Percentiles rank a stretch among this genome's conserved stretches.
Conservation (phyloP, 2,329 filamentous ascomycete species). For the Microdochium nivale region DNA sequence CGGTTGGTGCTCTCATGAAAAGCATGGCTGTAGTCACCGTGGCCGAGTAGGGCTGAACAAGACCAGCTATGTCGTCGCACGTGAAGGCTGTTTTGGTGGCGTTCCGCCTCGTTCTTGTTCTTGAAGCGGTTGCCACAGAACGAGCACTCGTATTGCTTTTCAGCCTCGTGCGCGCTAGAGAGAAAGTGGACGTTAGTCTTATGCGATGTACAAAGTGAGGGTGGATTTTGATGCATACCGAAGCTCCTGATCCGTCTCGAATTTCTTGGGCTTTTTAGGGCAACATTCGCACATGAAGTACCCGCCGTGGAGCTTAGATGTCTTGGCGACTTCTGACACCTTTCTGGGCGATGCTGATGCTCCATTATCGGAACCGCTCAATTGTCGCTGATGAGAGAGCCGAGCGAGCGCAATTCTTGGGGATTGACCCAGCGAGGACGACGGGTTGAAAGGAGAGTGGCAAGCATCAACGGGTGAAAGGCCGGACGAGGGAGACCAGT, state of each 20-base stretch:
- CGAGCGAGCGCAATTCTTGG: conserved; percentile 35
- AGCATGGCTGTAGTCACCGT: conserved; percentile 65
- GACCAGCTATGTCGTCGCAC: conserved; percentile 93
- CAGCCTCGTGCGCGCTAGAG: conserved; percentile 72
- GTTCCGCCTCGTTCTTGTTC: conserved; percentile 96
- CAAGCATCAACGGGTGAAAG: conserved; percentile 28
- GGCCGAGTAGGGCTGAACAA: conserved; percentile 65
- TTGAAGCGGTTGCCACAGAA: conserved; percentile 96
- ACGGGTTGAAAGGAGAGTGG: conserved; percentile 39
- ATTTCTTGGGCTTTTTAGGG: conserved; percentile 94
- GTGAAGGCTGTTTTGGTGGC: conserved; percentile 92
- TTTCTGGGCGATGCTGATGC: conserved; percentile 37
- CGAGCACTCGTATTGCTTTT: conserved; percentile 91
- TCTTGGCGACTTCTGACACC: conserved; percentile 39
- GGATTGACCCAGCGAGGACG: conserved; percentile 39
- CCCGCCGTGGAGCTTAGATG: conserved; percentile 39
- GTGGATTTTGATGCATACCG: conserved; percentile 49
- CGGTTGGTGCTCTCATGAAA: conserved; percentile 73
- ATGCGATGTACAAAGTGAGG: neutral
- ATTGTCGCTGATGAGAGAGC: conserved; percentile 35
- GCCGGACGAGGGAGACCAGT: conserved; percentile 33
- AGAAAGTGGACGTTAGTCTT: neutral
- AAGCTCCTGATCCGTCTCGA: conserved; percentile 75
- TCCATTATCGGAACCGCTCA: conserved; percentile 18
- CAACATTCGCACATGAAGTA: conserved; percentile 81